Percentiles rank a stretch among this genome's conserved stretches.
phyloP scores from a whole-genome alignment of 1,284 basidiomycete species.

The Melampsora larici-populina region DNA sequence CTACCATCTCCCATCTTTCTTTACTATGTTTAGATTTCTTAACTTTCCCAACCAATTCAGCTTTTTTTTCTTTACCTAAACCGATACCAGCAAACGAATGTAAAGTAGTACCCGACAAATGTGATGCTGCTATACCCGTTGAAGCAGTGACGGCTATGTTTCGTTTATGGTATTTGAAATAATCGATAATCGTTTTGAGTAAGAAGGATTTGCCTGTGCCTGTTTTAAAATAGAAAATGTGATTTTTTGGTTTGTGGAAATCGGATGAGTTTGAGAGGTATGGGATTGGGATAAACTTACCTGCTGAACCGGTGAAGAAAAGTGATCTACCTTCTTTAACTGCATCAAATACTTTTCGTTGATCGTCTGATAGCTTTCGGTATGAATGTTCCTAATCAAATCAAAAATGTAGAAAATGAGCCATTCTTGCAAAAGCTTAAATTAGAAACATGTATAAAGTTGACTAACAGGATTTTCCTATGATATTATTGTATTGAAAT shows the following conservation, averaged over 20 bases:
- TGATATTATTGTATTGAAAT: too few species aligned
- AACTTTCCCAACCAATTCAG: slow-evolving; percentile 59
- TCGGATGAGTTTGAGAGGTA: not conserved
- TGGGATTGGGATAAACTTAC: slow-evolving; percentile 7
- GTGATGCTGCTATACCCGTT: slow-evolving; percentile 86
- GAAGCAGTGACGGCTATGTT: slow-evolving; percentile 79
- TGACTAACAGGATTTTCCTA: too few species aligned
- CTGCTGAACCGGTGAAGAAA: slow-evolving; percentile 54
- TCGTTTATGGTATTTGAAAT: slow-evolving; percentile 60
- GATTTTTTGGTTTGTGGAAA: not conserved
- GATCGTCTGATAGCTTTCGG: slow-evolving; percentile 48
- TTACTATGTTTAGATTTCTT: slow-evolving; percentile 67
- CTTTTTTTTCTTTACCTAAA: slow-evolving; percentile 67
- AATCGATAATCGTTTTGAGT: slow-evolving; percentile 78
- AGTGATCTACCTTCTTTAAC: slow-evolving; percentile 51
- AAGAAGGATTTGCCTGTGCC: slow-evolving; percentile 94
- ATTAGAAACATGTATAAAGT: too few species aligned
- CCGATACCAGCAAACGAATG: slow-evolving; percentile 90
- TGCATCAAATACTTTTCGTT: slow-evolving; percentile 50
- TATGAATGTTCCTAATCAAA: too few species aligned
- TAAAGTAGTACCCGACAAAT: slow-evolving; percentile 86
- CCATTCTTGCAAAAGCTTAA: too few species aligned
- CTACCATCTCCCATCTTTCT: slow-evolving; percentile 57
- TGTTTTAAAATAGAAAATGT: slow-evolving; percentile 50
- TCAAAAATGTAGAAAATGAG: too few species aligned